These are phyloP conservation scores for Neurospora sp. DNA, from an alignment of 2,329 filamentous ascomycete species.

Conservation along the genomic window DNA sequence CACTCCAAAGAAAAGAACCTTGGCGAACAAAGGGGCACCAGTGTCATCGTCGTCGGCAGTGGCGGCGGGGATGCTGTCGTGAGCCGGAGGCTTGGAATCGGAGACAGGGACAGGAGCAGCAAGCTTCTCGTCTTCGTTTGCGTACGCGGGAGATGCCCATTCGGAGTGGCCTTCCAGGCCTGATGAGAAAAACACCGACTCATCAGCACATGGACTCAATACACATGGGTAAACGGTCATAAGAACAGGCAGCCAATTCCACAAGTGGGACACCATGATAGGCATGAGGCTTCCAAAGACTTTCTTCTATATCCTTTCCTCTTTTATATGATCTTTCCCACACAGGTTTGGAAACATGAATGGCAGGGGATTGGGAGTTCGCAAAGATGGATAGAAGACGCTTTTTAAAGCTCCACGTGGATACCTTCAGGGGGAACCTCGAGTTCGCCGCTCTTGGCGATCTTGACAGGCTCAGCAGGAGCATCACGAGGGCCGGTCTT, in stretches of 20 bases:
- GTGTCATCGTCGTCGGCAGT: conserved; percentile 10
- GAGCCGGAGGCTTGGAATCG: conserved; percentile 14
- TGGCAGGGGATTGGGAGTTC: conserved; percentile 13
- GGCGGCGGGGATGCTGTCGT: conserved; percentile 12
- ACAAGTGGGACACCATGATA: background rate
- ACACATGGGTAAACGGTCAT: background rate
- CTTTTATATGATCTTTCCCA: background rate
- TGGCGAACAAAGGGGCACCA: conserved; percentile 36
- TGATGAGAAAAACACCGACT: conserved; percentile 19
- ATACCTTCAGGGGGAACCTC: conserved; percentile 85
- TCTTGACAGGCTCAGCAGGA: conserved; percentile 61
- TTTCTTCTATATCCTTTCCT: background rate
- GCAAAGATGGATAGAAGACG: conserved; percentile 13
- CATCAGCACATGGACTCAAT: conserved; percentile 22
- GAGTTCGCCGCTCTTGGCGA: conserved; percentile 75
- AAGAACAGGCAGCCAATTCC: background rate
- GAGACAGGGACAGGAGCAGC: background rate
- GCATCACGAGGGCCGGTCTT: conserved; percentile 58
- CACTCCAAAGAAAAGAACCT: conserved; percentile 40
- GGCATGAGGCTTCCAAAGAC: background rate
- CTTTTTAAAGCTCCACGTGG: conserved; percentile 71
- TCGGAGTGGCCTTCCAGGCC: conserved; percentile 26
- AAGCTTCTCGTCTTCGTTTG: conserved; percentile 22
- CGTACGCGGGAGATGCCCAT: conserved; percentile 26
- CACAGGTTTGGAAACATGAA: conserved; percentile 10